Percentiles rank a stretch among this genome's conserved stretches.
Conservation (phyloP, 768 basidiomycete species). For the Pleurotus platypus region DNA sequence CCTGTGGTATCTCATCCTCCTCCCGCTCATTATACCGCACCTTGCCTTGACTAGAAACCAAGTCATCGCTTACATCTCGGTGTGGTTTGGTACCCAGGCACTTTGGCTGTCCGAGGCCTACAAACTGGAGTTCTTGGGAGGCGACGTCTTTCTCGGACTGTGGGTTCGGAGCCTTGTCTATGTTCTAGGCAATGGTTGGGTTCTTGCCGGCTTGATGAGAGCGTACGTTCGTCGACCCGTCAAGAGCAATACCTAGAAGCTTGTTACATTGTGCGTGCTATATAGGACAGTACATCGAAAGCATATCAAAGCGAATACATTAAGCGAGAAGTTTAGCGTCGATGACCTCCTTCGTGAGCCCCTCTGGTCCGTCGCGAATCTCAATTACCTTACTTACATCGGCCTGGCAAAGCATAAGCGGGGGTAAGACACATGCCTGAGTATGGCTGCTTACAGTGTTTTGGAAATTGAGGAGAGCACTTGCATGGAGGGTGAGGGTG, state of each 20-base stretch:
- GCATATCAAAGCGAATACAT: background rate
- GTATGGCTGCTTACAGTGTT: constrained; percentile 48
- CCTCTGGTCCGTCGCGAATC: constrained; percentile 76
- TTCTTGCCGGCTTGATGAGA: constrained; percentile 62
- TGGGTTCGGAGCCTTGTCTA: constrained; percentile 81
- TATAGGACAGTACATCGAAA: background rate
- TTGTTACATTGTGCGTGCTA: background rate
- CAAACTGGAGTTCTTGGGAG: constrained; percentile 81
- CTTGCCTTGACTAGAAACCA: constrained; percentile 48
- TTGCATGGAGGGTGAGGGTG: constrained; percentile 79
- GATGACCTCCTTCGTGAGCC: constrained; percentile 69
- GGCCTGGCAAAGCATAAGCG: constrained; percentile 38
- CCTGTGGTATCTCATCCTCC: constrained; percentile 89
- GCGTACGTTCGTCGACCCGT: constrained; percentile 25
- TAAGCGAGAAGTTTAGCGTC: constrained; percentile 51
- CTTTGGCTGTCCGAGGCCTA: constrained; percentile 93
- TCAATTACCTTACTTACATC: constrained; percentile 81
- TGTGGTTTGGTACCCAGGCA: constrained; percentile 81
- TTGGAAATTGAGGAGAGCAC: constrained; percentile 78
- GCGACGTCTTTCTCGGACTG: constrained; percentile 66
- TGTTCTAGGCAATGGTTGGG: constrained; percentile 75
- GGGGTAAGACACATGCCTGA: background rate
- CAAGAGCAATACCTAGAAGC: background rate
- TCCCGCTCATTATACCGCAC: constrained; percentile 77
- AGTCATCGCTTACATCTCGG: constrained; percentile 34